Conservation (phyloP, 2,329 filamentous ascomycete genomes). For the Metarhizium anisopliae region DNA sequence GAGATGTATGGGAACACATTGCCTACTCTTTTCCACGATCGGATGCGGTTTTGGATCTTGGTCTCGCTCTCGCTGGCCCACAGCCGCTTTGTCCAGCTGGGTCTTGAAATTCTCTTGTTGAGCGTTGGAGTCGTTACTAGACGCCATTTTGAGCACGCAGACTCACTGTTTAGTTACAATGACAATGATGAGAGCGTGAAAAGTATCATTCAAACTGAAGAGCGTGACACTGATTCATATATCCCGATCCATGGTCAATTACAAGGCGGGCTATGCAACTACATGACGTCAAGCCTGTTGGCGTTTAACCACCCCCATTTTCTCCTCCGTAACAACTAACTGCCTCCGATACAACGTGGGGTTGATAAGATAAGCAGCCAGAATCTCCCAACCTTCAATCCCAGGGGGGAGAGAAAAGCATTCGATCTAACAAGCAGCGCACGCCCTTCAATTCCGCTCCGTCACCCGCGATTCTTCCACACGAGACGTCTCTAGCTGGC, state of each 20-base stretch:
- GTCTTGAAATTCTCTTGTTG: slow-evolving; percentile 29
- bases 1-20: neutral
- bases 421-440: neutral
- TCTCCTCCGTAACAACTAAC: too few species aligned
- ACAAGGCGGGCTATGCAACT: neutral
- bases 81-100: slow-evolving; percentile 33
- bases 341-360: neutral
- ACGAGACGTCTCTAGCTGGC: neutral
- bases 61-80: slow-evolving; percentile 20
- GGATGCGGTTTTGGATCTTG: slow-evolving; percentile 21
- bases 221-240: neutral
- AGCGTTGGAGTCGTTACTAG: neutral
- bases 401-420: neutral
- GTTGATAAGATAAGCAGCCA: neutral
- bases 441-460: too few species aligned
- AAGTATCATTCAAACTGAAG: too few species aligned
- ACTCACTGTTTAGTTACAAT: too few species aligned
- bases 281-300: neutral
- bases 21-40: slow-evolving; percentile 34
- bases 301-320: neutral
- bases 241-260: neutral
- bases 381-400: neutral
- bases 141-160: slow-evolving; percentile 6
- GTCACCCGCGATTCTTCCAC: neutral
- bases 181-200: too few species aligned